These are phyloP conservation scores for Silene vulgaris DNA, from an alignment of 179 eudicot species.

Conservation along the genomic window DNA sequence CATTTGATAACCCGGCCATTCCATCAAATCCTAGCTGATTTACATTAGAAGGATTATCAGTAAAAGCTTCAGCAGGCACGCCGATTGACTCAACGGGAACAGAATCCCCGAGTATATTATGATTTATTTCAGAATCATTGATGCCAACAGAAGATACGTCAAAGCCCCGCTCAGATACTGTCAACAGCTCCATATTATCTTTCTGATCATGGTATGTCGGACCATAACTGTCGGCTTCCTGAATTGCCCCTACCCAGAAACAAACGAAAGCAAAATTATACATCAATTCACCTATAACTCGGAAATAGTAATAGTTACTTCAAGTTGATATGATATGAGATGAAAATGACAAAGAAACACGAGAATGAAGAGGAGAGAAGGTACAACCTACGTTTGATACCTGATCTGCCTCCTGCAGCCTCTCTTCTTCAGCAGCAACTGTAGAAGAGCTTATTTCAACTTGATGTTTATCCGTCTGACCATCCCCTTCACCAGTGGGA, in stretches of 20 bases:
- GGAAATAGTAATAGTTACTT: not conserved
- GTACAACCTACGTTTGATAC: constrained; percentile 84
- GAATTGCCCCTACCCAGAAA: constrained; percentile 88
- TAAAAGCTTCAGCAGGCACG: constrained; percentile 17
- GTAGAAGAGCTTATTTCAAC: constrained; percentile 22
- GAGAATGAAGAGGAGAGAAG: constrained; percentile 30
- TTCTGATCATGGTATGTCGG: constrained; percentile 31
- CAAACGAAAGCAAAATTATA: constrained; percentile 44
- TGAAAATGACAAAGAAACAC: not conserved
- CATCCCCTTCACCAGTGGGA: constrained; percentile 18
- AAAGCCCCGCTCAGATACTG: constrained; percentile 23
- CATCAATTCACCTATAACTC: constrained; percentile 20
- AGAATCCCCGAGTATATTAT: constrained; percentile 26
- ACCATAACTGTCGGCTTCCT: constrained; percentile 52
- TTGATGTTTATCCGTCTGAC: constrained; percentile 18
- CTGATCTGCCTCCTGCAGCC: constrained; percentile 51
- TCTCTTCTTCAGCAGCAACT: constrained; percentile 27
- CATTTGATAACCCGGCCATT: constrained; percentile 22
- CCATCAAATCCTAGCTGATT: constrained; percentile 27
- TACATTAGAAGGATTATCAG: constrained; percentile 17
- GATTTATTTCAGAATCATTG: constrained; percentile 26
- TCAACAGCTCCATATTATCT: constrained; percentile 28
- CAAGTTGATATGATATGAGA: not conserved
- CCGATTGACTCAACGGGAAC: constrained; percentile 19
- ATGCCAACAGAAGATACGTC: constrained; percentile 26